Evolutionary conservation across 2,329 filamentous ascomycete species (phyloP).

Genomic region (Epichloe typhina): DNA sequence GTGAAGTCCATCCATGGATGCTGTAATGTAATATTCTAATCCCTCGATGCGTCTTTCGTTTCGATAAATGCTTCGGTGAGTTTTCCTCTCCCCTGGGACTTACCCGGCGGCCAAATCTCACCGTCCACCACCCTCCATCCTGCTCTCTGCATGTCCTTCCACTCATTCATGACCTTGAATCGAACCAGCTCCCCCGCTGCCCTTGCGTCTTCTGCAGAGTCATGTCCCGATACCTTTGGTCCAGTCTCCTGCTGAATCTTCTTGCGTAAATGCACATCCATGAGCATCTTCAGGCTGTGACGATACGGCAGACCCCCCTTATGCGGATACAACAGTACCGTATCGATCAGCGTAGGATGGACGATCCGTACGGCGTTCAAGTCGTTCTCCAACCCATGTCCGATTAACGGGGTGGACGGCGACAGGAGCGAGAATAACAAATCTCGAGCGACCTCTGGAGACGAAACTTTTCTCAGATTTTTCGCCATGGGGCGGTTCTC

Average conservation of each 20-base stretch:
- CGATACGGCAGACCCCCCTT: constrained; percentile 60
- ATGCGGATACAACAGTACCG: constrained; percentile 72
- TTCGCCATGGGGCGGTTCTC: constrained; percentile 10
- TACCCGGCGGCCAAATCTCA: constrained; percentile 26
- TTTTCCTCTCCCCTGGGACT: constrained; percentile 9
- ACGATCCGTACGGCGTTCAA: constrained; percentile 75
- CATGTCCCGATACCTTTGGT: constrained; percentile 52
- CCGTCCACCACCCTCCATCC: constrained; percentile 54
- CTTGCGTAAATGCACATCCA: constrained; percentile 53
- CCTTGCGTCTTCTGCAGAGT: constrained; percentile 82
- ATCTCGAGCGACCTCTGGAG: constrained; percentile 59
- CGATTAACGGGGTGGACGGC: constrained; percentile 71
- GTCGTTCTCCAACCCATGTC: constrained; percentile 92
- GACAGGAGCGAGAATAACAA: constrained; percentile 66
- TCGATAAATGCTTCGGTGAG: constrained; percentile 28
- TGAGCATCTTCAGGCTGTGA: constrained; percentile 63
- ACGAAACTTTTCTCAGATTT: constrained; percentile 58
- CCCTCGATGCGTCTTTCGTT: not conserved
- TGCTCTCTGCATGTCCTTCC: constrained; percentile 49
- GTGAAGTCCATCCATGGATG: not conserved
- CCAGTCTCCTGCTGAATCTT: constrained; percentile 63
- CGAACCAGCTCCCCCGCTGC: constrained; percentile 80
- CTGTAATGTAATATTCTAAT: not conserved
- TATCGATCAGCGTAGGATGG: constrained; percentile 77
- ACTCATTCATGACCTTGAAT: constrained; percentile 54